These are phyloP conservation scores for Colletotrichum sp. DNA, from an alignment of 2,329 filamentous ascomycete species.

Conservation along the genomic window DNA sequence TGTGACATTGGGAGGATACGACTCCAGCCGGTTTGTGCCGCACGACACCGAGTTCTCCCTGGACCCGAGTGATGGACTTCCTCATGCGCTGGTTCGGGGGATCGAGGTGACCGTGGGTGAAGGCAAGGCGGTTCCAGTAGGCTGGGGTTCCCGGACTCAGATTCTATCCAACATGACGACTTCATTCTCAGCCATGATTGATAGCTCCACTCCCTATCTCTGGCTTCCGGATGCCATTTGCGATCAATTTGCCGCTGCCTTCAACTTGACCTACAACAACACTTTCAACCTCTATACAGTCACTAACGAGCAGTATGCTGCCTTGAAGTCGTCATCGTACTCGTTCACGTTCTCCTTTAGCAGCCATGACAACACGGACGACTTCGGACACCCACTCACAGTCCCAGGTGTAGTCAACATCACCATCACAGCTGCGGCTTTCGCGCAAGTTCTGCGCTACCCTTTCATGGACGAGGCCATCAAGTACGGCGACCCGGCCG, in stretches of 20 bases:
- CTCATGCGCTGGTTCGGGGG: constrained; percentile 64
- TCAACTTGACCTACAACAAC: constrained; percentile 70
- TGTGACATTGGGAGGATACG: constrained; percentile 74
- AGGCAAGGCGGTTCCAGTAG: constrained; percentile 31
- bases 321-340: constrained; percentile 47
- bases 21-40: constrained; percentile 62
- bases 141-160: constrained; percentile 43
- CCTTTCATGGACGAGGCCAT: constrained; percentile 50
- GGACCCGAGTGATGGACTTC: constrained; percentile 57
- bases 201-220: constrained; percentile 67
- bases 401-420: constrained; percentile 60
- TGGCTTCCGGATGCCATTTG: constrained; percentile 67
- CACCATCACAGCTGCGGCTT: constrained; percentile 55
- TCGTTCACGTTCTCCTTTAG: constrained; percentile 62
- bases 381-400: constrained; percentile 53
- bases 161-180: constrained; percentile 49
- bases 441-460: constrained; percentile 53
- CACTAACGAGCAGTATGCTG: constrained; percentile 57
- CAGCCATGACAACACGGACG: constrained; percentile 56
- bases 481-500: constrained; percentile 44
- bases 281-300: constrained; percentile 69
- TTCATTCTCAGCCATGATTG: constrained; percentile 59
- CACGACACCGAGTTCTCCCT: constrained; percentile 66
- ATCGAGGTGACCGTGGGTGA: constrained; percentile 46
- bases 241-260: constrained; percentile 64